Evolutionary conservation across 345 rosid genomes (phyloP).

Genomic region (rapeseed (Brassica napus)): DNA sequence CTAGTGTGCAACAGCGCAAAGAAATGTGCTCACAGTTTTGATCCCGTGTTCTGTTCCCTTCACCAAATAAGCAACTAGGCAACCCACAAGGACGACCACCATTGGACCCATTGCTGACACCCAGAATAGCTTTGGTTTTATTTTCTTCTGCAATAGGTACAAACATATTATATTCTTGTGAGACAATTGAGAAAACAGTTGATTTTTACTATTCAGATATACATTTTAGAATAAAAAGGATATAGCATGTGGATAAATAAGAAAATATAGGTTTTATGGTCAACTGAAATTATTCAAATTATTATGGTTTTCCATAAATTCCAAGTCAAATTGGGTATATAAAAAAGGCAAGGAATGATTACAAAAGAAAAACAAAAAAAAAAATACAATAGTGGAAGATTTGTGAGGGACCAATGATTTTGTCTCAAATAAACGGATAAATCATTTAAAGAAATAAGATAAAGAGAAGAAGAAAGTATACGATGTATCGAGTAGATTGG

Average conservation of each 20-base stretch:
- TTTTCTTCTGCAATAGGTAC: constrained; percentile 50
- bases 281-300: background rate
- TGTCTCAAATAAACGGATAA: constrained; percentile 28
- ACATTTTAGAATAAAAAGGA: background rate
- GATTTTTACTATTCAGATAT: background rate
- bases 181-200: background rate
- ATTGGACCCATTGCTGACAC: constrained; percentile 84
- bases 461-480: constrained; percentile 36
- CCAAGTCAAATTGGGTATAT: constrained; percentile 18
- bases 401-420: constrained; percentile 16
- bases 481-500: constrained; percentile 64
- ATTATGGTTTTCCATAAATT: background rate
- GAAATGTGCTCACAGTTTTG: constrained; percentile 52
- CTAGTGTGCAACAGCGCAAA: background rate
- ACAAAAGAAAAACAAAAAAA: background rate
- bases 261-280: background rate
- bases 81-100: constrained; percentile 65
- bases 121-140: constrained; percentile 82
- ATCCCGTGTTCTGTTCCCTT: constrained; percentile 62
- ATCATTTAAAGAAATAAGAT: background rate
- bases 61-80: constrained; percentile 62
- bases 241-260: background rate
- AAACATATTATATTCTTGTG: background rate
- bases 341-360: background rate
- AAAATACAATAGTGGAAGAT: constrained; percentile 12